A percentile compares a stretch with the other conserved stretches of the same genome.
phyloP scores from a whole-genome alignment of 2,329 filamentous ascomycete genomes.

The Colletotrichum sp. region DNA sequence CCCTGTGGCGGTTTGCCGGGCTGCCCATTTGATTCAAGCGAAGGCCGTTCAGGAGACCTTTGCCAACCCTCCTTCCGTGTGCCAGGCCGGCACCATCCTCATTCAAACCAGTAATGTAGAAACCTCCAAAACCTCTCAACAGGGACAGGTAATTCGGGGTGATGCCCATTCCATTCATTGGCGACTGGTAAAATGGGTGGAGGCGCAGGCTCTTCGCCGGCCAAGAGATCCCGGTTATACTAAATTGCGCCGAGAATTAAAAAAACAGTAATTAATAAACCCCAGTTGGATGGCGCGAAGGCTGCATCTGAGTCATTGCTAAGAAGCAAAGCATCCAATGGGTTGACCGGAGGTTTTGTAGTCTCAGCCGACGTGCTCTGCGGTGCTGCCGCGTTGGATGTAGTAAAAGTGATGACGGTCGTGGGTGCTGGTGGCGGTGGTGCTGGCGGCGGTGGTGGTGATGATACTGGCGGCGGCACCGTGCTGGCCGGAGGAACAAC shows the following conservation, averaged over 20 bases:
- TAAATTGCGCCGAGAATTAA: neutral
- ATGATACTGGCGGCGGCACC: neutral
- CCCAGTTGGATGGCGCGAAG: neutral
- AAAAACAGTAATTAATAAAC: neutral
- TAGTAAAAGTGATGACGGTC: neutral
- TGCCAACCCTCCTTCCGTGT: neutral
- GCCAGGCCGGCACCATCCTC: neutral
- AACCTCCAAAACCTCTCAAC: neutral
- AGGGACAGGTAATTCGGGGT: neutral
- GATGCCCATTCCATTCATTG: neutral
- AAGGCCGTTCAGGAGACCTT: neutral
- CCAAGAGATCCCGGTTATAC: neutral
- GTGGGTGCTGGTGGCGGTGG: neutral
- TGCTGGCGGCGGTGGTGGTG: neutral
- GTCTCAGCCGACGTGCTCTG: neutral
- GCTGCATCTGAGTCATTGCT: neutral
- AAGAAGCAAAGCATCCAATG: conserved; percentile 11
- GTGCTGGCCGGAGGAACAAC: neutral
- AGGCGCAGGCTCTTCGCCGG: too few relatives aligned
- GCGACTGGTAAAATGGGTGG: neutral
- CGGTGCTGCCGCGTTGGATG: neutral
- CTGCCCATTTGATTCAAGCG: neutral
- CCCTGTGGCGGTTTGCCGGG: neutral
- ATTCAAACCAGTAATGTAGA: neutral
- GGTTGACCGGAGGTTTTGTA: neutral